Evolutionary conservation across 352 stramenopile genomes (phyloP).

Genomic region (Globisporangium camurandrum): DNA sequence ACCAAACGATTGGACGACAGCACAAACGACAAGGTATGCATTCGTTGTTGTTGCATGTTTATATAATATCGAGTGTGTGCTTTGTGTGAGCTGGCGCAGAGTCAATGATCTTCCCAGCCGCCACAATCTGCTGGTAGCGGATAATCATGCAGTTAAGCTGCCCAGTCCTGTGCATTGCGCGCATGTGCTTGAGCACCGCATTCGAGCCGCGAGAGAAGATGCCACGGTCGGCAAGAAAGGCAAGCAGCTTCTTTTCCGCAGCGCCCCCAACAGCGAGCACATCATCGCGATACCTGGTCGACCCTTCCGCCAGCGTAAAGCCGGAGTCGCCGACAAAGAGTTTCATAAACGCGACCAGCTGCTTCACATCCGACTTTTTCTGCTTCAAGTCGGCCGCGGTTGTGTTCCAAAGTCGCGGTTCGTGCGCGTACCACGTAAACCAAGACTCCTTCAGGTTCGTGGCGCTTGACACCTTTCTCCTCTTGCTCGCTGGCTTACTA

Average conservation of each 20-base stretch:
- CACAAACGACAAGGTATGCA: neutral
- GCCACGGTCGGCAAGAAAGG: neutral
- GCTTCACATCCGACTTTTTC: constrained; percentile 2
- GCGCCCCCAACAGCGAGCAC: neutral
- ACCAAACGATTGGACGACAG: neutral
- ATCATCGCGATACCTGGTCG: neutral
- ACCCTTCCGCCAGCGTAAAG: neutral
- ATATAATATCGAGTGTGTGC: neutral
- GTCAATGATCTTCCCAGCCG: neutral
- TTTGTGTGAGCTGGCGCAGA: neutral
- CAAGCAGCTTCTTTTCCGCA: neutral
- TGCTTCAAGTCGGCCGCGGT: neutral
- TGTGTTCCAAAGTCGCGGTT: neutral
- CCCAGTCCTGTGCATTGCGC: neutral
- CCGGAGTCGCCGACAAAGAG: neutral
- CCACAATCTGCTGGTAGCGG: neutral
- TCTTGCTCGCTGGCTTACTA: neutral
- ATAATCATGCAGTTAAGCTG: neutral
- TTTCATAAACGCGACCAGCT: neutral
- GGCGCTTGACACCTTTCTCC: neutral
- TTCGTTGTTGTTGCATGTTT: neutral
- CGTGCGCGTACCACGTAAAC: neutral
- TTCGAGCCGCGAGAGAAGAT: neutral
- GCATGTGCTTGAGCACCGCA: neutral
- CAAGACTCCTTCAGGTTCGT: neutral